Evolutionary conservation across 2,329 filamentous ascomycete genomes (phyloP).

Genomic region (Scedosporium aurantiacum): DNA sequence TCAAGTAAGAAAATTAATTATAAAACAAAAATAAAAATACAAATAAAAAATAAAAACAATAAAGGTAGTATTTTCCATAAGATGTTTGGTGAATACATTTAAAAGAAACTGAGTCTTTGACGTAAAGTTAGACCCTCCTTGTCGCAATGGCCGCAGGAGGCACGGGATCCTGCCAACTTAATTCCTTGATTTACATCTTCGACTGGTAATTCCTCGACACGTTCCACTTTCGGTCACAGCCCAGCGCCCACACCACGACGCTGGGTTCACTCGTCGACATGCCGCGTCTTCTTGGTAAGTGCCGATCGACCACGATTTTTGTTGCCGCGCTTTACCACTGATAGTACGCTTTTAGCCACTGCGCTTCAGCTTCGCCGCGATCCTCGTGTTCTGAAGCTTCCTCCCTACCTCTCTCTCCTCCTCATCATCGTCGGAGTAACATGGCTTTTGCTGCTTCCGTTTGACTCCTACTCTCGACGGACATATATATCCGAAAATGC

Average conservation of each 20-base stretch:
- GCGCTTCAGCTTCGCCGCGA: slow-evolving; percentile 65
- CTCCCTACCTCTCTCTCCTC: slow-evolving; percentile 76
- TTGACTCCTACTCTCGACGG: slow-evolving; percentile 79
- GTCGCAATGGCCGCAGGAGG: too few relatives aligned
- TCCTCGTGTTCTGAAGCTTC: slow-evolving; percentile 69
- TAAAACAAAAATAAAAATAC: too few relatives aligned
- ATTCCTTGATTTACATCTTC: neutral
- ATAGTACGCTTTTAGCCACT: slow-evolving; percentile 31
- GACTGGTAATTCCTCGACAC: neutral
- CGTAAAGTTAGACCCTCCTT: too few relatives aligned
- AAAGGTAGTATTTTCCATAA: too few relatives aligned
- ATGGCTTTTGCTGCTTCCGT: slow-evolving; percentile 82
- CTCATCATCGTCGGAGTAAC: slow-evolving; percentile 76
- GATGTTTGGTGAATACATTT: too few relatives aligned
- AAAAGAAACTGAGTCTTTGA: too few relatives aligned
- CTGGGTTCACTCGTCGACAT: slow-evolving; percentile 21
- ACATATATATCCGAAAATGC: slow-evolving; percentile 99
- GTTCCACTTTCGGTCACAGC: neutral
- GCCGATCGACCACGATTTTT: neutral
- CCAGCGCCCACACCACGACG: neutral
- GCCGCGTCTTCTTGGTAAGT: slow-evolving; percentile 44
- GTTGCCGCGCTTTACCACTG: slow-evolving; percentile 1
- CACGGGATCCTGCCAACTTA: neutral
- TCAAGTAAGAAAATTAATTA: too few relatives aligned
- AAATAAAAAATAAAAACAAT: too few relatives aligned